Conservation (phyloP, 441 rosid species). For the Populus hybrid region DNA sequence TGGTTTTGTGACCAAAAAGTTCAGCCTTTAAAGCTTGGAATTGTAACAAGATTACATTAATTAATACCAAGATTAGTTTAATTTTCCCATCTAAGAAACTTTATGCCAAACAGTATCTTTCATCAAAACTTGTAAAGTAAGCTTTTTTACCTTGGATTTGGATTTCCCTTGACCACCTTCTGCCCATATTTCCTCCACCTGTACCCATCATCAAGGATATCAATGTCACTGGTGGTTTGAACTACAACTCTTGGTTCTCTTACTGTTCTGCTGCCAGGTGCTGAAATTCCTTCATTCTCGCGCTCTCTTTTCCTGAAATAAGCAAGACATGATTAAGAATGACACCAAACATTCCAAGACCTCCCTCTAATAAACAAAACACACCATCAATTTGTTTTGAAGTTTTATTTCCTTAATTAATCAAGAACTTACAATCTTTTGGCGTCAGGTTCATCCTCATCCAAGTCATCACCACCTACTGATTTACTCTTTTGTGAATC, state of each 20-base stretch:
- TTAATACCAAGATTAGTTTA: not conserved
- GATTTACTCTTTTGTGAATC: slow-evolving; percentile 68
- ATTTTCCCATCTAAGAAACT: not conserved
- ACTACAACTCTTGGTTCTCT: slow-evolving; percentile 88
- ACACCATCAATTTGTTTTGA: not conserved
- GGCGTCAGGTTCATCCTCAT: slow-evolving; percentile 73
- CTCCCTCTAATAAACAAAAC: not conserved
- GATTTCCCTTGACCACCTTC: slow-evolving; percentile 93
- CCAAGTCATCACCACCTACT: slow-evolving; percentile 52
- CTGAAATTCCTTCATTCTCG: slow-evolving; percentile 73
- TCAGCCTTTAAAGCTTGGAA: not conserved
- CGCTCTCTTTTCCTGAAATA: slow-evolving; percentile 61
- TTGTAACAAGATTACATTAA: not conserved
- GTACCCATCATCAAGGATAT: slow-evolving; percentile 92
- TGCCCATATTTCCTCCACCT: slow-evolving; percentile 98
- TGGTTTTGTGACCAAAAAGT: not conserved
- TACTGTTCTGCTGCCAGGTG: slow-evolving; percentile 66
- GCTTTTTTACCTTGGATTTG: slow-evolving; percentile 68
- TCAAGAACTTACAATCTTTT: slow-evolving; percentile 65
- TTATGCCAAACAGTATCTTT: not conserved
- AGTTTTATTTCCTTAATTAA: not conserved
- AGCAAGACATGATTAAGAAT: not conserved
- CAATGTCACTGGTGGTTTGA: slow-evolving; percentile 88
- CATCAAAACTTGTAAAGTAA: not conserved
- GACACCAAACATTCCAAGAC: not conserved